Evolutionary conservation across 73 alveolate species (phyloP).

Genomic region (Blepharisma japonicum): DNA sequence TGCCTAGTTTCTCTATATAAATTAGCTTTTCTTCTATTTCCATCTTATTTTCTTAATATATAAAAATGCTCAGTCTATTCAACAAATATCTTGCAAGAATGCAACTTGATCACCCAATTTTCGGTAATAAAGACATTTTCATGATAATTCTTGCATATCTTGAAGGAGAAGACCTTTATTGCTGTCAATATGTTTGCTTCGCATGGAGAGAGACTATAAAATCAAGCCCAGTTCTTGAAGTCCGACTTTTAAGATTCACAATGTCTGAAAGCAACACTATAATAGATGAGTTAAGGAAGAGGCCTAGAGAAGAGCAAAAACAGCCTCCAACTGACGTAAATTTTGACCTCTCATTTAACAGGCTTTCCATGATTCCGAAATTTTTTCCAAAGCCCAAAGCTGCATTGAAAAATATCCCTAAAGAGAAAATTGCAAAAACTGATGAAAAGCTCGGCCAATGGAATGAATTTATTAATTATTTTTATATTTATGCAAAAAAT

Average conservation of each 20-base stretch:
- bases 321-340: not conserved
- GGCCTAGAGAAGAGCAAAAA: not conserved
- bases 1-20: too few species aligned
- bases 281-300: not conserved
- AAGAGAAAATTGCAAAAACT: not conserved
- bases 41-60: not conserved
- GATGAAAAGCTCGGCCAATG: not conserved
- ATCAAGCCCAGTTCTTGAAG: not conserved
- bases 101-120: not conserved
- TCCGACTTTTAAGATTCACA: not conserved
- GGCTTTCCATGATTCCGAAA: too few species aligned
- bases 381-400: not conserved
- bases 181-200: not conserved
- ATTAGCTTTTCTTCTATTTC: too few species aligned
- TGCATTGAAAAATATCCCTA: not conserved
- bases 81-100: not conserved
- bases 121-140: not conserved
- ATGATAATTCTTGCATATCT: not conserved
- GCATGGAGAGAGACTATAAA: not conserved
- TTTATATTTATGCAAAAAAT: not conserved
- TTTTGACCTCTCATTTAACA: not conserved
- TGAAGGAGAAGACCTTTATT: constrained; percentile 24
- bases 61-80: constrained; percentile 8
- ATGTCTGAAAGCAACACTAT: not conserved
- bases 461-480: not conserved